Evolutionary conservation across 805 yeast species (phyloP), one percentile per base, ranked within the genome.

Genomic region (Yarrowia divulgata): DNA sequence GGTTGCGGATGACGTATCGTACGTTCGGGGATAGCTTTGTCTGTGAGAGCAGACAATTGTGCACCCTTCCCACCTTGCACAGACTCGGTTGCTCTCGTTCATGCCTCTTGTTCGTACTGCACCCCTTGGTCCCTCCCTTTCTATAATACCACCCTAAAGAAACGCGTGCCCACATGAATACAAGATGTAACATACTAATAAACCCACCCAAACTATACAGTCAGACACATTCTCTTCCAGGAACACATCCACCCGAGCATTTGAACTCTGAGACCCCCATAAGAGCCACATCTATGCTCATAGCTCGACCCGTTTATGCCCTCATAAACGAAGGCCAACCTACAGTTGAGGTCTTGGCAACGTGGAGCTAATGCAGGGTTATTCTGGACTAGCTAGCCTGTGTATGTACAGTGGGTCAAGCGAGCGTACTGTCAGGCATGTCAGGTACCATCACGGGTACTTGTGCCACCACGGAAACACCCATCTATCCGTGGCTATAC

Each of bases 301-400:
- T 23, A 6, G 9, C 6, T 10, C 19, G 13, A 16, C 12, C 7
- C 54, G 12, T 14, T 49, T 49, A 49, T 49, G 13, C 54, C 29
- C 50, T 49, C 29, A 23, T 23, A 4, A 23, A 23, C 29, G 29
- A 23, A n/a, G 29, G 29, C 29, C 29, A 23, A 23, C 2, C 29
- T 23, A 23, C 29, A 34, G 57, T 50, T 34, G 57, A n/a, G 12
- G 57, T 12, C 58, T 54, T 54, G 58, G 58, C 58, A 54, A 54
- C 58, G 58, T 54, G 58, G 32, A 12, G 45, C 43, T 54, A 54
- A 54, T 54, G 58, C 58, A 54, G 58, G 58, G 58, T 37, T 54
- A 54, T 54, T 19, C 58, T 3, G 43, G 58, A 14, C 57, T 52
- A 52, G 29, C 4, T 23, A 23, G 29, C 4, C 3, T 2, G 29